These are phyloP conservation scores for Trypanosoma congolense DNA, from an alignment of 208 protist species.

Conservation along the genomic window DNA sequence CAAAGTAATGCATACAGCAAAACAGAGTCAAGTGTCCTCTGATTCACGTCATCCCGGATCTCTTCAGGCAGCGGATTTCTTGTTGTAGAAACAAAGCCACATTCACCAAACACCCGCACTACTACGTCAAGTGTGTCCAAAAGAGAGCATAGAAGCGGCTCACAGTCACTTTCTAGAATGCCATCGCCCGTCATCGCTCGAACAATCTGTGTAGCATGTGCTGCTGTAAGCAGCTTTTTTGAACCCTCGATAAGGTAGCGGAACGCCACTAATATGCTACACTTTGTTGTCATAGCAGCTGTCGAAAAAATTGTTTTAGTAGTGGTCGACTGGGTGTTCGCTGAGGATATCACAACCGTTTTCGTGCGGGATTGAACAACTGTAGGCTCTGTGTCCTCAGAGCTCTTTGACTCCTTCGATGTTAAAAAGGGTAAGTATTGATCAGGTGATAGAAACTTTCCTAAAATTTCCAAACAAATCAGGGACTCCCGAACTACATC, in stretches of 20 bases:
- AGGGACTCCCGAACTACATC: slow-evolving; percentile 63
- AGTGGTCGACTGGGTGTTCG: slow-evolving; percentile 9
- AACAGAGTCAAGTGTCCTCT: slow-evolving; percentile 78
- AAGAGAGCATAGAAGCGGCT: slow-evolving; percentile 56
- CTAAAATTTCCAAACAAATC: slow-evolving; percentile 74
- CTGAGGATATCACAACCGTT: slow-evolving; percentile 55
- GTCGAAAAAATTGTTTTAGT: slow-evolving; percentile 82
- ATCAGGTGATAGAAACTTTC: slow-evolving; percentile 84
- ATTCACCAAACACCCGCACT: slow-evolving; percentile 34
- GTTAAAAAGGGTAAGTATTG: slow-evolving; percentile 88
- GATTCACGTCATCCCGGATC: slow-evolving; percentile 39
- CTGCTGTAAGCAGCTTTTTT: slow-evolving; percentile 41
- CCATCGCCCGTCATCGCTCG: slow-evolving; percentile 61
- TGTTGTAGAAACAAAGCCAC: slow-evolving; percentile 53
- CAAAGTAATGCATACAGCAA: slow-evolving; percentile 70
- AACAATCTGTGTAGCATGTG: slow-evolving; percentile 55
- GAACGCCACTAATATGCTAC: slow-evolving; percentile 65
- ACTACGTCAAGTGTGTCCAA: slow-evolving; percentile 41
- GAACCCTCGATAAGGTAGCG: slow-evolving; percentile 66
- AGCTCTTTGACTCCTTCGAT: slow-evolving; percentile 28
- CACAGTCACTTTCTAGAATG: slow-evolving; percentile 60
- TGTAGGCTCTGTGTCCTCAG: slow-evolving; percentile 29
- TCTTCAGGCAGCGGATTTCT: slow-evolving; percentile 49
- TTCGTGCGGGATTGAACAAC: slow-evolving; percentile 52
- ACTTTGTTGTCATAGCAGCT: slow-evolving; percentile 65